Conservation (phyloP, 2,329 filamentous ascomycete species). For the Neonectria hederae region DNA sequence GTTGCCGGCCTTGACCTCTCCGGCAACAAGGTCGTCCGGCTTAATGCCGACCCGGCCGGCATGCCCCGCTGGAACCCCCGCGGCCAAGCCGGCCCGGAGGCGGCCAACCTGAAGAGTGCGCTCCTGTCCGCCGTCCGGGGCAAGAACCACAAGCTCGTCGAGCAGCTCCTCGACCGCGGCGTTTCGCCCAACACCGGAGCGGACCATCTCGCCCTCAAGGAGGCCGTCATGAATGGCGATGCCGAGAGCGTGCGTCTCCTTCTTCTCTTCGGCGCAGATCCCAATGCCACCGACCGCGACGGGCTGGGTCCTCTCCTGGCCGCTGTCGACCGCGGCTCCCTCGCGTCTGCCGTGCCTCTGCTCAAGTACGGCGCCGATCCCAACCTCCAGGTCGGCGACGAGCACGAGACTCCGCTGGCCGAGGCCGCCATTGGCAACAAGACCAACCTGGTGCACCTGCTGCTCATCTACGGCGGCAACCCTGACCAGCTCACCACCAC, state of each 20-base stretch:
- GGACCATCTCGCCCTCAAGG: slow-evolving; percentile 60
- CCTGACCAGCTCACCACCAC: slow-evolving; percentile 61
- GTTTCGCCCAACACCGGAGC: slow-evolving; percentile 60
- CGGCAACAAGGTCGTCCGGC: slow-evolving; percentile 53
- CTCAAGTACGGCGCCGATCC: slow-evolving; percentile 72
- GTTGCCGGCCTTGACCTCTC: slow-evolving; percentile 53
- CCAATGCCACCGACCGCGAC: slow-evolving; percentile 60
- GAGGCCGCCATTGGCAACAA: slow-evolving; percentile 61
- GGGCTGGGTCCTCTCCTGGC: slow-evolving; percentile 62
- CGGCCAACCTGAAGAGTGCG: slow-evolving; percentile 56
- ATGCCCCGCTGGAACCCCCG: slow-evolving; percentile 64
- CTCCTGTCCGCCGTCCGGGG: slow-evolving; percentile 64
- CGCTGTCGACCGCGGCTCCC: slow-evolving; percentile 61
- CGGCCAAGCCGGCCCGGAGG: slow-evolving; percentile 54
- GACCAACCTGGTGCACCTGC: slow-evolving; percentile 65
- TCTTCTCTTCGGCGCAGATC: slow-evolving; percentile 65
- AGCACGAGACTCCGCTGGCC: slow-evolving; percentile 65
- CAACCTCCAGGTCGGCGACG: slow-evolving; percentile 60
- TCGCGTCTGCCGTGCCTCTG: slow-evolving; percentile 66
- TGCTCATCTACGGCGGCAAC: slow-evolving; percentile 70
- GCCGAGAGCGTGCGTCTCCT: slow-evolving; percentile 64
- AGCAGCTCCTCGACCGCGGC: slow-evolving; percentile 67
- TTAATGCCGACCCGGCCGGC: slow-evolving; percentile 59
- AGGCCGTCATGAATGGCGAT: slow-evolving; percentile 62
- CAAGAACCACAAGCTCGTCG: slow-evolving; percentile 64